Percentiles rank a stretch among this genome's conserved stretches.
Conservation (phyloP, 1,284 basidiomycete species). For the Ustilago lituana region DNA sequence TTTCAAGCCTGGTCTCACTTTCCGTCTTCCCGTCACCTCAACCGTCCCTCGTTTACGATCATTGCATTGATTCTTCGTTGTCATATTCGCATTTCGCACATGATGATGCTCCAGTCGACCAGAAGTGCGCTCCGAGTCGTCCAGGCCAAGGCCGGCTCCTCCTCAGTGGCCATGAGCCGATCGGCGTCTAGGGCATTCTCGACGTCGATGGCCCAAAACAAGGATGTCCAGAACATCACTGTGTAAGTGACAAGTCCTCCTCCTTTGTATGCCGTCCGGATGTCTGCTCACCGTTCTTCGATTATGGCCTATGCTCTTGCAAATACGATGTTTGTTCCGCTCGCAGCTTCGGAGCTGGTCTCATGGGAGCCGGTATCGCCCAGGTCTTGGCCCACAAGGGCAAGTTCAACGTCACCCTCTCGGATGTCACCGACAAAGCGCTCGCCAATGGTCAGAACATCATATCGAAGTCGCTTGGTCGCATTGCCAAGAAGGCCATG, state of each 20-base stretch:
- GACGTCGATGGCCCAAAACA: constrained; percentile 50
- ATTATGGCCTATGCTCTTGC: too few relatives aligned
- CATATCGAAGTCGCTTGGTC: constrained; percentile 71
- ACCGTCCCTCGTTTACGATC: background rate
- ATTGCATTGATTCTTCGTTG: too few relatives aligned
- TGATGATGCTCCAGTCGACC: constrained; percentile 36
- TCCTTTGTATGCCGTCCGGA: too few relatives aligned
- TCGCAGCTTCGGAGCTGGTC: constrained; percentile 63
- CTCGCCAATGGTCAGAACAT: constrained; percentile 71
- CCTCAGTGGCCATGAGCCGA: constrained; percentile 19
- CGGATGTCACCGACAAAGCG: constrained; percentile 68
- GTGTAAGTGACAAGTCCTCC: constrained; percentile 47
- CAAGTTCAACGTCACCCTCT: constrained; percentile 68
- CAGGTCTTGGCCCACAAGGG: constrained; percentile 66
- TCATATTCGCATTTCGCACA: too few relatives aligned
- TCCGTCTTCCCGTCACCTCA: background rate
- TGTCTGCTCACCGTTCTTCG: too few relatives aligned
- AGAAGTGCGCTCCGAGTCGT: constrained; percentile 25
- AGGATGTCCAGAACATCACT: constrained; percentile 66
- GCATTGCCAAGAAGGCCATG: constrained; percentile 71
- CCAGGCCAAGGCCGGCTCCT: constrained; percentile 9
- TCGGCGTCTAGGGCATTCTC: constrained; percentile 49
- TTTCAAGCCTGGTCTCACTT: too few relatives aligned
- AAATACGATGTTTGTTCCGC: too few relatives aligned
- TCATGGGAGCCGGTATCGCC: constrained; percentile 67